Evolutionary conservation across 768 basidiomycete genomes (phyloP), one percentile per base, ranked within the genome.

Genomic region (Gautieria morchelliformis): DNA sequence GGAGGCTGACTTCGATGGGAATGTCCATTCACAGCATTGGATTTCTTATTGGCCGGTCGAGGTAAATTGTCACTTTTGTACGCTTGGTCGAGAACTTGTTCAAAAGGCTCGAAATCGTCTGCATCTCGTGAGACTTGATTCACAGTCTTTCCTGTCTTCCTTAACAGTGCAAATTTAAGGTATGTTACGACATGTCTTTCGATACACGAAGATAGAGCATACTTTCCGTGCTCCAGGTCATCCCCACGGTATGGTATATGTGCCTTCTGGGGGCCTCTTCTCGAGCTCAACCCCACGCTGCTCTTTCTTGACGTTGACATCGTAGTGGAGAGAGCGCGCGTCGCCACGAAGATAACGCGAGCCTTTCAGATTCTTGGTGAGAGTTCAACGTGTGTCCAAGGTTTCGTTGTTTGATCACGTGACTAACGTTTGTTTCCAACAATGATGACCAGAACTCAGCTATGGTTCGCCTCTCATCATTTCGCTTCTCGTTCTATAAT

Each of bases 51-150:
- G 27, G 37, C 24, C 12, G 55, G 44, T 9, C 37, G 83, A 1
- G 83, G 85, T 5, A 82, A 77, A n/a, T 35, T 33, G 3, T 46
- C 56, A 5, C 80, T 74, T 50, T 77, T 77, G 70, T 86, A 85
- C 2, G 78, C 85, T 63, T 87, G 85, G 52, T 78, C 76, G 47
- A 90, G 76, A 53, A 91, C 66, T 64, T 88, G 78, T 56, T 85
- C 86, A 67, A 90, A 90, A 0, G 82, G 84, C 67, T 91, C 88
- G 66, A 90, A 89, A 30, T 87, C 89, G 68, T 89, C 89, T 24
- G 86, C 86, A 66, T 80, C 81, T 62, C 81, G 82, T 60, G 85
- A 81, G 56, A 89, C 80, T 64, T 80, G 78, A 40, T 71, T 77
- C 14, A 90, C 82, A 0, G 80, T 75, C 54, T 89, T 76, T 5